Percentiles rank a stretch among this genome's conserved stretches.
Evolutionary conservation across 305 asterid species (phyloP).

Genomic region (Plantago coronopus): DNA sequence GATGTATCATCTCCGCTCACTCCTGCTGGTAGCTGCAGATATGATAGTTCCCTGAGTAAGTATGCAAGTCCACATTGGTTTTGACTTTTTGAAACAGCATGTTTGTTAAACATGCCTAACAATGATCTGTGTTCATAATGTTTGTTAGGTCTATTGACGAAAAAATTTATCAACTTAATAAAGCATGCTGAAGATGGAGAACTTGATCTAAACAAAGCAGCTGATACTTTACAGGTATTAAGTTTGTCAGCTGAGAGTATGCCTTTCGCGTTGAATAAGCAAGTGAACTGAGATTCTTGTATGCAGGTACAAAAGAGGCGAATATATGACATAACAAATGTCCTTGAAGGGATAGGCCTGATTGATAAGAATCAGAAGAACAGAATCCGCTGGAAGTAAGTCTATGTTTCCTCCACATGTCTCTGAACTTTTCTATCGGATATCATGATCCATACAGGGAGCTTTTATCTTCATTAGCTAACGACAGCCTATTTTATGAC

Average conservation of each 20-base stretch:
- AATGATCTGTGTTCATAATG: slow-evolving; percentile 23
- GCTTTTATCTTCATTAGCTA: slow-evolving; percentile 17
- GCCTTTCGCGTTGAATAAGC: slow-evolving; percentile 8
- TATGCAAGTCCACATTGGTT: slow-evolving; percentile 18
- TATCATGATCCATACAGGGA: slow-evolving; percentile 8
- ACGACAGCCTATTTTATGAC: slow-evolving; percentile 29
- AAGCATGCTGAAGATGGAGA: slow-evolving; percentile 92
- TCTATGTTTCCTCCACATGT: slow-evolving; percentile 14
- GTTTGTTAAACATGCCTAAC: slow-evolving; percentile 12
- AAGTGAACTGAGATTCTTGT: slow-evolving; percentile 24
- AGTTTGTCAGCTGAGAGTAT: slow-evolving; percentile 13
- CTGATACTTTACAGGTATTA: slow-evolving; percentile 85
- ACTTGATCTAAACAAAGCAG: slow-evolving; percentile 92
- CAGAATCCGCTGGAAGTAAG: slow-evolving; percentile 94
- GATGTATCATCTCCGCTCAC: slow-evolving; percentile 81
- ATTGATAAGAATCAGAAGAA: slow-evolving; percentile 95
- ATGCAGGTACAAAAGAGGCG: slow-evolving; percentile 94
- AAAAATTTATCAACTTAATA: slow-evolving; percentile 68
- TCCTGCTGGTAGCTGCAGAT: slow-evolving; percentile 90
- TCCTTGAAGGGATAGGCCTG: slow-evolving; percentile 97
- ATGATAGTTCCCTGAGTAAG: slow-evolving; percentile 88
- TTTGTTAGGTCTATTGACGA: slow-evolving; percentile 82
- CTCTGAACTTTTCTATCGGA: neutral
- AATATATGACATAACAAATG: slow-evolving; percentile 94
- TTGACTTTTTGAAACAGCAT: slow-evolving; percentile 16